A percentile compares a stretch with the other conserved stretches of the same genome.
phyloP scores from a whole-genome alignment of 2,329 filamentous ascomycete genomes.

The Neoarthrinium moseri region DNA sequence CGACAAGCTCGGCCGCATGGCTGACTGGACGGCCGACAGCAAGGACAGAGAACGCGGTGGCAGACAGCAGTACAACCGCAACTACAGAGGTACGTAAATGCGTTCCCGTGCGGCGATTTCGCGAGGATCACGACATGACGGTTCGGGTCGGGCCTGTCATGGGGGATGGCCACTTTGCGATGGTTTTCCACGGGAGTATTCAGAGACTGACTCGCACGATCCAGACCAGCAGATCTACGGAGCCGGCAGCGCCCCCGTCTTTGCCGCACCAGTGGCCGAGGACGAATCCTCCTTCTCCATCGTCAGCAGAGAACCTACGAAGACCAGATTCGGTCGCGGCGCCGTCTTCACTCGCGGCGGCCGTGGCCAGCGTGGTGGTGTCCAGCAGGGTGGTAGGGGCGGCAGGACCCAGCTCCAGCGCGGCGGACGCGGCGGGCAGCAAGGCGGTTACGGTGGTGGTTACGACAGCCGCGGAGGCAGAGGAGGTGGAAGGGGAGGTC shows the following conservation, averaged over 20 bases:
- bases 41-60: constrained; percentile 81
- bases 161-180: too few species aligned
- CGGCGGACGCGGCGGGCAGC: constrained; percentile 63
- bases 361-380: constrained; percentile 73
- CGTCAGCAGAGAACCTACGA: constrained; percentile 87
- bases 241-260: constrained; percentile 79
- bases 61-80: constrained; percentile 85
- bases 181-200: too few species aligned
- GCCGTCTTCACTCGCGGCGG: constrained; percentile 86
- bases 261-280: constrained; percentile 88
- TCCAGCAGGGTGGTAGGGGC: constrained; percentile 62
- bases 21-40: constrained; percentile 91
- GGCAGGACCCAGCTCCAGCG: constrained; percentile 66
- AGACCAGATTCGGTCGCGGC: constrained; percentile 85
- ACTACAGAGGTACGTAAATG: constrained; percentile 73
- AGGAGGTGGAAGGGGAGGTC: constrained; percentile 68
- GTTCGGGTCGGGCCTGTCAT: background rate
- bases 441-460: constrained; percentile 56
- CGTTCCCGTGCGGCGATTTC: background rate
- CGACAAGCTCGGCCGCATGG: constrained; percentile 98
- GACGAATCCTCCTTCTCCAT: constrained; percentile 98
- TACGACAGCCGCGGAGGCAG: constrained; percentile 75
- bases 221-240: constrained; percentile 96
- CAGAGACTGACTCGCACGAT: constrained; percentile 9
- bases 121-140: background rate